A percentile compares a stretch with the other conserved stretches of the same genome.
These are phyloP conservation scores for Cylindricascospora bacillispora DNA, from an alignment of 1,139 yeast species.

Conservation along the genomic window DNA sequence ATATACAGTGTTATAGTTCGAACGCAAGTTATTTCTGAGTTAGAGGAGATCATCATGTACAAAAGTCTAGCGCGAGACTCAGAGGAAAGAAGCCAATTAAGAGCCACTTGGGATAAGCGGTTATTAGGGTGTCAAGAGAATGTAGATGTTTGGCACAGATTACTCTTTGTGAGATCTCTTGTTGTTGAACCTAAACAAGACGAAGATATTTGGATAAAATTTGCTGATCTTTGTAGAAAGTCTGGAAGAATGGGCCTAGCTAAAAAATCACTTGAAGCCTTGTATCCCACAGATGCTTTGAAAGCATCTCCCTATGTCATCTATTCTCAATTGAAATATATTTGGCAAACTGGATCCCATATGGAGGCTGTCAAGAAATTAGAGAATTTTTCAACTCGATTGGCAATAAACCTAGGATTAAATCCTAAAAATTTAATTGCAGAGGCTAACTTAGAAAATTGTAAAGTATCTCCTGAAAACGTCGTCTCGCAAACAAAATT, in stretches of 20 bases:
- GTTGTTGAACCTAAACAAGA: constrained; percentile 94
- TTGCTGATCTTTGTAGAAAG: constrained; percentile 90
- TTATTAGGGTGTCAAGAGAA: constrained; percentile 88
- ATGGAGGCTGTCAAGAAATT: constrained; percentile 76
- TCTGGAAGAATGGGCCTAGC: constrained; percentile 88
- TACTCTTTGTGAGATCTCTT: constrained; percentile 83
- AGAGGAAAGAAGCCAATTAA: constrained; percentile 62
- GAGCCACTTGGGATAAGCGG: constrained; percentile 90
- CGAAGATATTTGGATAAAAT: constrained; percentile 97
- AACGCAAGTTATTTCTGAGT: constrained; percentile 92
- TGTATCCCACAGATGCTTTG: constrained; percentile 48
- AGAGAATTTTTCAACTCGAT: constrained; percentile 79
- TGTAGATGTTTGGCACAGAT: constrained; percentile 97
- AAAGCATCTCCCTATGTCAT: constrained; percentile 93
- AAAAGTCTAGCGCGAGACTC: constrained; percentile 75
- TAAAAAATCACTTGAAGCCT: constrained; percentile 72
- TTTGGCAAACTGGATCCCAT: constrained; percentile 94
- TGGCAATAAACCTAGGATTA: constrained; percentile 78
- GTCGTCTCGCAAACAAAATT: constrained; percentile 77
- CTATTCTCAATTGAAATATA: constrained; percentile 87
- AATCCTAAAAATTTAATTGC: constrained; percentile 73
- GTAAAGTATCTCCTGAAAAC: constrained; percentile 70
- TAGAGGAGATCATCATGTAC: constrained; percentile 87
- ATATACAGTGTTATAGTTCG: constrained; percentile 95
- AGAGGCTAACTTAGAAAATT: constrained; percentile 30